A percentile compares a stretch with the other conserved stretches of the same genome.
Evolutionary conservation across 768 basidiomycete genomes (phyloP).

Genomic region (Artomyces pyxidatus): DNA sequence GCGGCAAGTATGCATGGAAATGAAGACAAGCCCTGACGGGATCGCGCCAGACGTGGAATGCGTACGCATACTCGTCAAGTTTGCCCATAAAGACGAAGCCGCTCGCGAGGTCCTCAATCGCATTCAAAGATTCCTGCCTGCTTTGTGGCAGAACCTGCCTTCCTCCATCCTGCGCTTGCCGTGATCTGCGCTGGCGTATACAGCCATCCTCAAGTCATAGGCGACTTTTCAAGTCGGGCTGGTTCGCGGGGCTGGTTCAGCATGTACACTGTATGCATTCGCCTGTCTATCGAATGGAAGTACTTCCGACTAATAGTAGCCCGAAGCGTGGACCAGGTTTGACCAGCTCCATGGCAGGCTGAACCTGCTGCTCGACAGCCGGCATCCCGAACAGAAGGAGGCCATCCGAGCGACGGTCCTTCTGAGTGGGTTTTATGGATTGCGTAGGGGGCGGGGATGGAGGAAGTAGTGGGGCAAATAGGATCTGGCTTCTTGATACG

Average conservation of each 20-base stretch:
- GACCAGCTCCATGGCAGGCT: constrained; percentile 53
- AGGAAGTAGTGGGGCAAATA: constrained; percentile 54
- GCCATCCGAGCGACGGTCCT: constrained; percentile 29
- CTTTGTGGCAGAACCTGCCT: constrained; percentile 11
- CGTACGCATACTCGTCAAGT: constrained; percentile 38
- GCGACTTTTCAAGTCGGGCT: not conserved
- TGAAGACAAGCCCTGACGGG: constrained; percentile 40
- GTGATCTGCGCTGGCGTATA: too few relatives aligned
- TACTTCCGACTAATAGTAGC: constrained; percentile 54
- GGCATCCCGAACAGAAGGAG: constrained; percentile 50
- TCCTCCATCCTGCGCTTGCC: too few relatives aligned
- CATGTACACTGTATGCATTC: constrained; percentile 6
- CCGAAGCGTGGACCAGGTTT: constrained; percentile 73
- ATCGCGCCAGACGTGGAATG: constrained; percentile 42
- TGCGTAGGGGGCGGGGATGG: constrained; percentile 15
- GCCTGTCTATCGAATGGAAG: constrained; percentile 20
- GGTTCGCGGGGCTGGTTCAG: too few relatives aligned
- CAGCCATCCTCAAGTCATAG: too few relatives aligned
- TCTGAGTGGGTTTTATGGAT: constrained; percentile 15
- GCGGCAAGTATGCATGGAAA: constrained; percentile 53
- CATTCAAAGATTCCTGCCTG: constrained; percentile 12
- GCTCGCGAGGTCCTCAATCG: constrained; percentile 9
- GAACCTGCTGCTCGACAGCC: constrained; percentile 42
- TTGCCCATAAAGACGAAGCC: constrained; percentile 3
- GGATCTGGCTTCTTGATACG: constrained; percentile 49